phyloP scores from a whole-genome alignment of 495 filamentous ascomycete species.

The Neurospora sp. region DNA sequence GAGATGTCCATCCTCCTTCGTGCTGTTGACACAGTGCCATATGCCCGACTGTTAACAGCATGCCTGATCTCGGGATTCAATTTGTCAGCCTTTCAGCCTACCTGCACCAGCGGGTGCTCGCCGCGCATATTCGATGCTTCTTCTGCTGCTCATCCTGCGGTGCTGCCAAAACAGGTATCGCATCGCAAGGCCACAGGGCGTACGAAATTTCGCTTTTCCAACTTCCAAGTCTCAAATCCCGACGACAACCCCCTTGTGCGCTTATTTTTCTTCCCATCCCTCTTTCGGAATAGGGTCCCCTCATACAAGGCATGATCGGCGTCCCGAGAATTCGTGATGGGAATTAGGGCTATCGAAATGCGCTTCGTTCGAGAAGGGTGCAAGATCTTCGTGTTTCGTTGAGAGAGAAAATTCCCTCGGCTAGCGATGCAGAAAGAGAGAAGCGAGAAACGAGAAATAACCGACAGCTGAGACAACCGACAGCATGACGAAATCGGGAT shows the following conservation, averaged over 20 bases:
- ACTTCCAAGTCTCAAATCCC: not conserved
- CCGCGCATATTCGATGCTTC: not conserved
- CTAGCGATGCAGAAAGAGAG: not conserved
- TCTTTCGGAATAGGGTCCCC: not conserved
- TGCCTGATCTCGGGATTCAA: not conserved
- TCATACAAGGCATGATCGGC: not conserved
- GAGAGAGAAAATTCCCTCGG: not conserved
- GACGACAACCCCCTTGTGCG: not conserved
- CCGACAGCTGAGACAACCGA: not conserved
- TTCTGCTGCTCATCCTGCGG: not conserved
- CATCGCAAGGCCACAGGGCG: not conserved
- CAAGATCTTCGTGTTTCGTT: not conserved
- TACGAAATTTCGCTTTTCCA: not conserved
- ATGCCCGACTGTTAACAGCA: not conserved
- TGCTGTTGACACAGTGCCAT: not conserved
- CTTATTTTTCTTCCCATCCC: not conserved
- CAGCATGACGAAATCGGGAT: not conserved
- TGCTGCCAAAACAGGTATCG: not conserved
- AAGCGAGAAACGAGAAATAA: not conserved
- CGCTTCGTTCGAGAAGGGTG: not conserved
- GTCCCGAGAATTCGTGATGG: not conserved
- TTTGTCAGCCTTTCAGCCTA: not conserved
- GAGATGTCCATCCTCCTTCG: not conserved
- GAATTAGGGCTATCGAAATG: not conserved
- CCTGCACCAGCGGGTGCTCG: not conserved